Percentiles rank a stretch among this genome's conserved stretches.
These are phyloP conservation scores for Candida tallmaniae DNA, from an alignment of 805 yeast genomes.

Conservation along the genomic window DNA sequence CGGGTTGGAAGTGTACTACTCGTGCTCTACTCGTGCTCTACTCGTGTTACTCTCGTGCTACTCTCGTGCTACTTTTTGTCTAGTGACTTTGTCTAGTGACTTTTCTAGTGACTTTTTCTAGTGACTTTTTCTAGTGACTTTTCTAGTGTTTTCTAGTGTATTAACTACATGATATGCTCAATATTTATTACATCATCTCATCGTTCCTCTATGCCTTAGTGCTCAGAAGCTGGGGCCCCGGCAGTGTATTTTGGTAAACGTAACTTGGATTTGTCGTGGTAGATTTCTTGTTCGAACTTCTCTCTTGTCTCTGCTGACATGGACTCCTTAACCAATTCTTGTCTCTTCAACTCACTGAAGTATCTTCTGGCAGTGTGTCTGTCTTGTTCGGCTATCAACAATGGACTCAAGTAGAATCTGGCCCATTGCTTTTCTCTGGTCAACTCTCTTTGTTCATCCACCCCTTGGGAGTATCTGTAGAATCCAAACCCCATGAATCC, in stretches of 20 bases:
- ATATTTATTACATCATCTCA: not conserved
- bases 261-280: conserved; percentile 40
- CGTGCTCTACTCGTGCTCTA: too few species aligned
- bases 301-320: conserved; percentile 36
- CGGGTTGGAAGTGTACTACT: too few species aligned
- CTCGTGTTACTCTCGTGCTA: too few species aligned
- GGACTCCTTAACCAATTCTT: conserved; percentile 45
- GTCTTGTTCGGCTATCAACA: conserved; percentile 78
- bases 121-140: too few species aligned
- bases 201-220: not conserved
- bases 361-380: conserved; percentile 72
- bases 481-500: conserved; percentile 70
- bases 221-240: conserved; percentile 32
- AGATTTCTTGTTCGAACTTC: conserved; percentile 40
- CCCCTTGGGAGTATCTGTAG: conserved; percentile 60
- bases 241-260: conserved; percentile 41
- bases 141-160: too few species aligned
- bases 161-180: too few species aligned
- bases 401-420: conserved; percentile 65
- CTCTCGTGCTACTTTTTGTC: too few species aligned
- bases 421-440: conserved; percentile 76
- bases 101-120: too few species aligned
- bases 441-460: conserved; percentile 71
- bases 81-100: too few species aligned
- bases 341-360: conserved; percentile 61